Percentiles rank a stretch among this genome's conserved stretches.
Conservation (phyloP, 805 yeast species). For the Starmerella sp. region DNA sequence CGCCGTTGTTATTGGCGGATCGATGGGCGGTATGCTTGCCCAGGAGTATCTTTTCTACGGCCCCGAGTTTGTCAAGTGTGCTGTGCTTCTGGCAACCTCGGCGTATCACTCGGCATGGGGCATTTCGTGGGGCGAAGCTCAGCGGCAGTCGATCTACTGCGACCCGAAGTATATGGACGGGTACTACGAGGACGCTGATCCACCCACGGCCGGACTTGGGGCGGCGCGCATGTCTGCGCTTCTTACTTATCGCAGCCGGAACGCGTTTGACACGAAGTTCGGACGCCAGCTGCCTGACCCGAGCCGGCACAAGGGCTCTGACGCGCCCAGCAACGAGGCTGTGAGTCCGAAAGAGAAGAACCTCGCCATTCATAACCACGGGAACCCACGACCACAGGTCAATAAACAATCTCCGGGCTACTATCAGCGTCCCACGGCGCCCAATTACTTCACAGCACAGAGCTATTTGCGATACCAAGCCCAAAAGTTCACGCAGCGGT, state of each 20-base stretch:
- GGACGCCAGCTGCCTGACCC: conserved; percentile 69
- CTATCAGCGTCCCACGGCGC: conserved; percentile 27
- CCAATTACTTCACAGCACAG: conserved; percentile 82
- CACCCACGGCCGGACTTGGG: conserved; percentile 75
- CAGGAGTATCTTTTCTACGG: conserved; percentile 77
- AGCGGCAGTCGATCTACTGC: conserved; percentile 87
- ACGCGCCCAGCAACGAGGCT: conserved; percentile 23
- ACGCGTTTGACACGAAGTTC: conserved; percentile 81
- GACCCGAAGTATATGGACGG: conserved; percentile 93
- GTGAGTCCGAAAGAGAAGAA: conserved; percentile 42
- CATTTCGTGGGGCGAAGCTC: conserved; percentile 97
- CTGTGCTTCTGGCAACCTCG: conserved; percentile 82
- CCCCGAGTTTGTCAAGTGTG: conserved; percentile 50
- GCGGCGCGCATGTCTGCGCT: conserved; percentile 98
- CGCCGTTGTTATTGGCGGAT: conserved; percentile 88
- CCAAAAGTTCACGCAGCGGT: conserved; percentile 72
- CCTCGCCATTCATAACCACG: conserved; percentile 84
- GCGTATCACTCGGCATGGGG: conserved; percentile 98
- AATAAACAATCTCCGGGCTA: conserved; percentile 16
- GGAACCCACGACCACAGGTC: conserved; percentile 32
- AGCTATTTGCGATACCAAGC: conserved; percentile 92
- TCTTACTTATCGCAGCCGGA: conserved; percentile 81
- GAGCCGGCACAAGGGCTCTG: conserved; percentile 29
- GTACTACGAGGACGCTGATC: conserved; percentile 63
- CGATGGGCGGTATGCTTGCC: conserved; percentile 98